A percentile compares a stretch with the other conserved stretches of the same genome.
Conservation (phyloP, 2,329 filamentous ascomycete genomes). For the Sordariomycetes sp. region DNA sequence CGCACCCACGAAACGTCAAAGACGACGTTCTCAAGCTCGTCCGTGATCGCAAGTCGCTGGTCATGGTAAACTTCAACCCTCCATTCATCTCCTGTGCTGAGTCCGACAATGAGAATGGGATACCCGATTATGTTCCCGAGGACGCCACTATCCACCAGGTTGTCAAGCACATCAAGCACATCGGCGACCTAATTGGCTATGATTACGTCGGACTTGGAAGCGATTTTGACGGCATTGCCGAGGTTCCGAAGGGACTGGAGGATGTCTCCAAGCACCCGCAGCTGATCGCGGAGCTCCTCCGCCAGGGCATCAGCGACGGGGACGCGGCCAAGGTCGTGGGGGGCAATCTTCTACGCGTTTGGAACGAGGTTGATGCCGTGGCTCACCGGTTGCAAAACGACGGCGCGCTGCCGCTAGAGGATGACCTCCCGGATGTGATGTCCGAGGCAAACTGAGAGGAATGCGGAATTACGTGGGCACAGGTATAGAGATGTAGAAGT, state of each 20-base stretch:
- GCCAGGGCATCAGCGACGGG: slow-evolving; percentile 60
- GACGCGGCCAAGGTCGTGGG: slow-evolving; percentile 70
- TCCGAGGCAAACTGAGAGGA: neutral
- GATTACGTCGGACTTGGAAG: slow-evolving; percentile 81
- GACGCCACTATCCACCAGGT: slow-evolving; percentile 70
- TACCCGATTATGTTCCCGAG: slow-evolving; percentile 56
- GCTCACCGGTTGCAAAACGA: slow-evolving; percentile 52
- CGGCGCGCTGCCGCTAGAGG: slow-evolving; percentile 42
- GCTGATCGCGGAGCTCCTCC: slow-evolving; percentile 64
- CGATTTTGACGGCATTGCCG: slow-evolving; percentile 73
- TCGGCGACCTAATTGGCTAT: slow-evolving; percentile 74
- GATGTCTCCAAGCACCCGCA: slow-evolving; percentile 79
- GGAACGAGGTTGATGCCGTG: slow-evolving; percentile 67
- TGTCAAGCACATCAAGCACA: slow-evolving; percentile 69
- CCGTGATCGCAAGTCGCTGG: slow-evolving; percentile 59
- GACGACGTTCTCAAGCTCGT: slow-evolving; percentile 74
- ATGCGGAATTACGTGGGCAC: too few relatives aligned
- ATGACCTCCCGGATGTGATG: slow-evolving; percentile 25
- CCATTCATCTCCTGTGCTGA: slow-evolving; percentile 71
- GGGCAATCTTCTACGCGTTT: slow-evolving; percentile 73
- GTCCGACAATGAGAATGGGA: slow-evolving; percentile 44
- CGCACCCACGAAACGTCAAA: slow-evolving; percentile 82
- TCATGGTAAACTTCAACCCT: slow-evolving; percentile 86
- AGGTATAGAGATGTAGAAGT: neutral
- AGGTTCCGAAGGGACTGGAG: slow-evolving; percentile 62